Evolutionary conservation across 2,329 filamentous ascomycete genomes (phyloP), one percentile per base, ranked within the genome.

Genomic region (Dactylellina sp.): DNA sequence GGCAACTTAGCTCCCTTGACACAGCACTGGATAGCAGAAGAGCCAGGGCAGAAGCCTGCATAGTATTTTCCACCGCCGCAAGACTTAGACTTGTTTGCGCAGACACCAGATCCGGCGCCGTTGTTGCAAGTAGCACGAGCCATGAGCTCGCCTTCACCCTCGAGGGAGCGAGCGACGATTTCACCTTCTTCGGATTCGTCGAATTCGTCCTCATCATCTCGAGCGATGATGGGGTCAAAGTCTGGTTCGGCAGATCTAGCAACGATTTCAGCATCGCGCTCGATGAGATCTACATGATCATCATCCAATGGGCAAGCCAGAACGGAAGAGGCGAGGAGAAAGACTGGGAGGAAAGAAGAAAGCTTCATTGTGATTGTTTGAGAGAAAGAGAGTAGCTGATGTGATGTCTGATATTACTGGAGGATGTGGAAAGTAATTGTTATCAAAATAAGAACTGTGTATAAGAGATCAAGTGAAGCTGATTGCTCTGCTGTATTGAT

Each of bases 11-110:
- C 80, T 11, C 81, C 81, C 42, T 81, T 79, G 32, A 76, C 78
- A 78, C 82, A 83, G 80, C 82, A 84, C 72, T 81, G 80, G 77
- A 83, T 80, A 71, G 78, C 77, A 2, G 77, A 40, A 2, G 82
- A 81, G 0, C 82, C 82, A 14, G 82, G 82, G 50, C 82, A 83
- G 49, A 80, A 79, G 39, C 59, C 74, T 12, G 57, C 24, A n/a
- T 71, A 71, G 42, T 64, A 71, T 37, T 62, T 63, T 18, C 64
- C 64, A 25, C 57, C 57, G 9, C 16, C 22, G 59, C 66, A 71
- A 18, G 32, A 25, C 7, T 52, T 52, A n/a, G 66, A 56, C 32
- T 62, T 71, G 28, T 71, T 71, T 9, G 44, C 59, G 28, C 66
- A 71, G 59, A 63, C 53, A 46, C 66, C 66, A n/a, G 49, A 56